Evolutionary conservation across 169 alveolate species (phyloP), one percentile per base, ranked within the genome.

Genomic region (Plasmodium blacklocki): DNA sequence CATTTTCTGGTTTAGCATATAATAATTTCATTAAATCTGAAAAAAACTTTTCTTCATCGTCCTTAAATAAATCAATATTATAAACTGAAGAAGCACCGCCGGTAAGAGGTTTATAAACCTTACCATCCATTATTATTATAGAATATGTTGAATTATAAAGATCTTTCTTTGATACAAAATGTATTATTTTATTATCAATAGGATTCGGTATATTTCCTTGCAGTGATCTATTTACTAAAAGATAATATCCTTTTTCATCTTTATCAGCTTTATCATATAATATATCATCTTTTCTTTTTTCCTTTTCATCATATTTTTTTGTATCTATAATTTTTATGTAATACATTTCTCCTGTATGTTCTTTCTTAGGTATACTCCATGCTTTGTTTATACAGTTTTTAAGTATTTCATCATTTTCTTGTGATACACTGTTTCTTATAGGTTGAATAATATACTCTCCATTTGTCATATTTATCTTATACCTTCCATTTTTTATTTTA

Each of bases 301-400:
- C 39, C 12, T 12, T 58, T 58, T 18, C 23, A 58, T 58, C 8
- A 18, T n/a, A 18, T 18, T 19, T 63, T 23, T 63, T 26, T 2
- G 3, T 26, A 63, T 63, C 60, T 15, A 12, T 54, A 8, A 74
- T 39, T 59, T 74, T 70, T 26, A 74, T 72, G 19, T 23, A 19
- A 59, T 32, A 74, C 45, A 32, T 58, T 19, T 18, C 32, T 4
- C 18, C n/a, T 3, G 0, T 26, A 19, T 49, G 39, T 6, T 32
- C 73, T 21, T 74, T 74, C 2, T 4, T 39, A 39, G 47, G 11
- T 74, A 59, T 26, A 19, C 60, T 32, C 71, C 71, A 74, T 45
- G 71, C 88, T n/a, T 74, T n/a, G 56, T 9, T 58, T 58, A 74
- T 74, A 64, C 88, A 74, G n/a, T n/a, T 9, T 8, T 74, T 9